Evolutionary conservation across 148 eudicot species (phyloP).

Genomic region (Cornus suecica): DNA sequence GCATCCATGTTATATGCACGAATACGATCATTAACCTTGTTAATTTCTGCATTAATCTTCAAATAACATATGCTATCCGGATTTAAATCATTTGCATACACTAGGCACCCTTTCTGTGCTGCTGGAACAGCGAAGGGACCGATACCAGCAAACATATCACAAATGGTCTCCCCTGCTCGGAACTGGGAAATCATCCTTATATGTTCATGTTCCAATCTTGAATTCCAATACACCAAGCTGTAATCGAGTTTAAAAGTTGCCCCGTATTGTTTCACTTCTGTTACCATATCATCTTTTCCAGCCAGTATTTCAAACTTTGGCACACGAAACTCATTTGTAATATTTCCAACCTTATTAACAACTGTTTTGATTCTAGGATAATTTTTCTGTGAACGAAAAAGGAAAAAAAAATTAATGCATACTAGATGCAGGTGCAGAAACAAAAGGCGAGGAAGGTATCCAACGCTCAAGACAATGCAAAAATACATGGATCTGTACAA

Average conservation of each 20-base stretch:
- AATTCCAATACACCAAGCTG: slow-evolving; percentile 96
- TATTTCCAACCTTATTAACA: slow-evolving; percentile 89
- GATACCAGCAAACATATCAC: slow-evolving; percentile 98
- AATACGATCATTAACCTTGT: slow-evolving; percentile 69
- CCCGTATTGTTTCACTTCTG: slow-evolving; percentile 92
- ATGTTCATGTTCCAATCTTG: slow-evolving; percentile 97
- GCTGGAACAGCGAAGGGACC: slow-evolving; percentile 99
- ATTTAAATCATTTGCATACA: slow-evolving; percentile 91
- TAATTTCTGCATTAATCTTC: slow-evolving; percentile 78
- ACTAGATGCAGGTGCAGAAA: background rate
- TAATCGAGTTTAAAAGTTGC: slow-evolving; percentile 94
- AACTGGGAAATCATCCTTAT: slow-evolving; percentile 77
- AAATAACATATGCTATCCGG: slow-evolving; percentile 80
- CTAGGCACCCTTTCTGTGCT: slow-evolving; percentile 90
- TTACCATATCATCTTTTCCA: slow-evolving; percentile 80
- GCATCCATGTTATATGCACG: slow-evolving; percentile 77
- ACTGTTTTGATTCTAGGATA: slow-evolving; percentile 80
- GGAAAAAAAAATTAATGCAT: slow-evolving; percentile 1
- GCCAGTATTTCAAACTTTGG: slow-evolving; percentile 91
- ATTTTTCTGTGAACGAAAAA: slow-evolving; percentile 65
- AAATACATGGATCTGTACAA: background rate
- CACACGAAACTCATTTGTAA: slow-evolving; percentile 90
- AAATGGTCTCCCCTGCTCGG: slow-evolving; percentile 69
- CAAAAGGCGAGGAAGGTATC: background rate
- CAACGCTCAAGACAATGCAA: background rate